Evolutionary conservation across 2,329 filamentous ascomycete species (phyloP), one percentile per base, ranked within the genome.

Genomic region (Aspergillus sp.): DNA sequence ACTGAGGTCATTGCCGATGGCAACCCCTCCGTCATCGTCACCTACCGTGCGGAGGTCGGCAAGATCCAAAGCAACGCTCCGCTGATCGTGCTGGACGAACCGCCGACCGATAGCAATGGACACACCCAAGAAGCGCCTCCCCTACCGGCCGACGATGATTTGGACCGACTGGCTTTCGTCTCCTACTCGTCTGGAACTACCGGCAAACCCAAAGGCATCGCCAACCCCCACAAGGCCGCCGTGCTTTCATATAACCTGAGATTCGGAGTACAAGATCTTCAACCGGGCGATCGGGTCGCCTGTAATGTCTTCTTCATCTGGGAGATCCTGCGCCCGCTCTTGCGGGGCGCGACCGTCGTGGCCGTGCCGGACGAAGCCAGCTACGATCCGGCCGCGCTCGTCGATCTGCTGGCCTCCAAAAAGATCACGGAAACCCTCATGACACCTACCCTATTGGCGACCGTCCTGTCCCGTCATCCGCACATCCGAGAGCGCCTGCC

Each of bases 231-330:
- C 73, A 82, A 85, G 67, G 90, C 90, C 16, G 82, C 90, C 0
- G 87, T 93, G 1, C 82, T 85, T 29, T 93, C 90, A 6, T 93
- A 93, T 71, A 81, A 91, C 66, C 74, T 91, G 63, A 81, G 90
- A 73, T 93, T 93, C 69, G 80, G 78, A 10, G 74, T 93, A 52
- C 89, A 86, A 64, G 87, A 93, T 71, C 78, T 91, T 2, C 76
- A 82, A 18, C 87, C 87, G 0, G 90, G 90, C 16, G 90, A 92
- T 66, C 85, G 90, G 6, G 90, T 93, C 11, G 90, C 90, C n/a
- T 93, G 90, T 77, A 94, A 93, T 79, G 90, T 93, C 60, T 94
- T 93, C 74, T 94, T 94, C 71, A 83, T 93, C 51, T 94, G 90
- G 90, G 90, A 94, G 73, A 92, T 93, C 58, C 74, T 94, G 56